A percentile compares a stretch with the other conserved stretches of the same genome.
Evolutionary conservation across 805 yeast species (phyloP).

Genomic region (Candida dendrica): DNA sequence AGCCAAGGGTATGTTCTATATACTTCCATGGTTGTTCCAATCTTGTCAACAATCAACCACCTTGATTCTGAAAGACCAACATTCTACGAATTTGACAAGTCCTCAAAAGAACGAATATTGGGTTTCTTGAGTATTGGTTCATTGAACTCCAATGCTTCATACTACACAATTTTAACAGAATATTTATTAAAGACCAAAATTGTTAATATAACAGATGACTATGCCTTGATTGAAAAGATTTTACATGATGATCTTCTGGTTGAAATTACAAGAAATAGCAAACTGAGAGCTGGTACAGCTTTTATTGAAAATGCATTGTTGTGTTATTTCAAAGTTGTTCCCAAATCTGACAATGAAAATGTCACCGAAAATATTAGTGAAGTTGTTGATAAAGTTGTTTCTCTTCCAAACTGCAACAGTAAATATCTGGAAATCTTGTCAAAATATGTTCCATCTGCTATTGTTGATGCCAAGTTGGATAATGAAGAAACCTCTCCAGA

Average conservation of each 20-base stretch:
- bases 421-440: constrained; percentile 6
- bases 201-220: constrained; percentile 7
- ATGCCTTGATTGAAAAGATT: constrained; percentile 19
- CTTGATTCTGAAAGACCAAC: constrained; percentile 39
- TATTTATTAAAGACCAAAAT: constrained; percentile 14
- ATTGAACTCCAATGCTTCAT: constrained; percentile 42
- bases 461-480: constrained; percentile 7
- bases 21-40: constrained; percentile 38
- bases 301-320: constrained; percentile 25
- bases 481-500: constrained; percentile 1
- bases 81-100: constrained; percentile 50
- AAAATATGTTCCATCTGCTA: constrained; percentile 9
- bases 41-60: constrained; percentile 38
- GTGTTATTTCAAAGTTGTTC: constrained; percentile 17
- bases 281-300: constrained; percentile 24
- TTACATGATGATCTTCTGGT: constrained; percentile 21
- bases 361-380: constrained; percentile 7
- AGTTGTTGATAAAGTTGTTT: constrained; percentile 5
- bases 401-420: constrained; percentile 3
- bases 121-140: constrained; percentile 47
- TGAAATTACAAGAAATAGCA: constrained; percentile 22
- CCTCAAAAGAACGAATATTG: constrained; percentile 34
- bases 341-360: constrained; percentile 2
- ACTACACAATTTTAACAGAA: constrained; percentile 28
- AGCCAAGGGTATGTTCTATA: constrained; percentile 34